Conservation (phyloP, 2,329 filamentous ascomycete species). For the Lasiodiplodia theobromae region DNA sequence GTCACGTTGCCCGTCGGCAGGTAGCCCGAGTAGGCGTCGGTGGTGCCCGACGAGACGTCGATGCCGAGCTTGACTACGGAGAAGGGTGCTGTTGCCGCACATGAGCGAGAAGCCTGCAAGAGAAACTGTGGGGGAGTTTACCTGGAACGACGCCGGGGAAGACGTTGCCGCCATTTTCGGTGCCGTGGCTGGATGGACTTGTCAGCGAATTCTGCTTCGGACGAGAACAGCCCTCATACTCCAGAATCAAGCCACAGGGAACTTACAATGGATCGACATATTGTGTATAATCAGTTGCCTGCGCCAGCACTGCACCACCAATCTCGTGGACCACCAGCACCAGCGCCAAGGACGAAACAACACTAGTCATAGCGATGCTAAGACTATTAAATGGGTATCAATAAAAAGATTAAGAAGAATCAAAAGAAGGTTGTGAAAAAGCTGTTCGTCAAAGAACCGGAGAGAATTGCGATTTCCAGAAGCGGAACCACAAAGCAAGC, state of each 20-base stretch:
- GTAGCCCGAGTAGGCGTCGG: constrained; percentile 48
- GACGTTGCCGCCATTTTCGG: constrained; percentile 44
- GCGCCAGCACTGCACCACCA: background rate
- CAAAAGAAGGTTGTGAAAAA: background rate
- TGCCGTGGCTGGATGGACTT: constrained; percentile 35
- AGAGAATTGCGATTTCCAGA: background rate
- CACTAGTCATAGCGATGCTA: background rate
- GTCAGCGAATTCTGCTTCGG: background rate
- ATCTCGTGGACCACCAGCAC: background rate
- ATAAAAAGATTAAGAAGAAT: background rate
- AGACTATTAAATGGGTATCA: background rate
- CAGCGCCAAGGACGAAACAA: constrained; percentile 10
- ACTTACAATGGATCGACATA: constrained; percentile 47
- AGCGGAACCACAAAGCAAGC: background rate
- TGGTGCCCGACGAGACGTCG: constrained; percentile 40
- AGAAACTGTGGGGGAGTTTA: constrained; percentile 16
- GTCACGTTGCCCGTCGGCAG: constrained; percentile 41
- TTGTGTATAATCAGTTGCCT: constrained; percentile 37
- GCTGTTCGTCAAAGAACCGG: background rate
- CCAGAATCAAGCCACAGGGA: too few species aligned
- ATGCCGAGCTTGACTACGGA: constrained; percentile 47
- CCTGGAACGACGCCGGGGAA: constrained; percentile 47
- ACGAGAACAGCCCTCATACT: background rate
- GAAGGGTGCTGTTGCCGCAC: constrained; percentile 40
- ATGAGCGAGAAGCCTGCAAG: background rate